These are phyloP conservation scores for Monilinia fructicola DNA, from an alignment of 2,329 filamentous ascomycete genomes.

Conservation along the genomic window DNA sequence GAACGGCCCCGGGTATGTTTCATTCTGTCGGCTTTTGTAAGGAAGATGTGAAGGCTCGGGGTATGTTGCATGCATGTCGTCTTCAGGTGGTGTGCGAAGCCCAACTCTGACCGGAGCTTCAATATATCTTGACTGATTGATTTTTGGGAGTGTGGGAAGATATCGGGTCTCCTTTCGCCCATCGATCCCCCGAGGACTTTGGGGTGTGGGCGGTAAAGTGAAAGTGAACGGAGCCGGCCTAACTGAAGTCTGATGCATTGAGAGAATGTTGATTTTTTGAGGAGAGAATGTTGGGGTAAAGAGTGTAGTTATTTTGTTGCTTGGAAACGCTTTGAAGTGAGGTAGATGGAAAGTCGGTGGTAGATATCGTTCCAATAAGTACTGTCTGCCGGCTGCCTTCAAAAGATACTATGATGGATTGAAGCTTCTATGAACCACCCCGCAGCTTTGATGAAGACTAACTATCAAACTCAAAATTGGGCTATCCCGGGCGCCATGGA, in stretches of 20 bases:
- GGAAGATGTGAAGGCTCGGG: slow-evolving; percentile 48
- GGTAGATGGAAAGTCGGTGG: neutral
- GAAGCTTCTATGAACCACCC: neutral
- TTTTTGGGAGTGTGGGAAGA: slow-evolving; percentile 26
- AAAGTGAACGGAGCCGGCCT: slow-evolving; percentile 39
- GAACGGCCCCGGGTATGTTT: slow-evolving; percentile 33
- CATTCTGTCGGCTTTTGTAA: slow-evolving; percentile 47
- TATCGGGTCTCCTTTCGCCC: slow-evolving; percentile 31
- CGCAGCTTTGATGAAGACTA: neutral
- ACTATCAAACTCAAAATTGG: neutral
- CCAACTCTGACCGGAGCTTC: slow-evolving; percentile 41
- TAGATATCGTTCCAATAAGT: neutral
- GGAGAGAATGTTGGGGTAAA: too few relatives aligned
- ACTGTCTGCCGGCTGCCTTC: too few relatives aligned
- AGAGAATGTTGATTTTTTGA: too few relatives aligned
- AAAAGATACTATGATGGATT: too few relatives aligned
- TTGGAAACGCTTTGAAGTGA: neutral
- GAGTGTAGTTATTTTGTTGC: slow-evolving; percentile 7
- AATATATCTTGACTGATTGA: slow-evolving; percentile 29
- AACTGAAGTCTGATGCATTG: slow-evolving; percentile 41
- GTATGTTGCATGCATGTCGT: slow-evolving; percentile 54
- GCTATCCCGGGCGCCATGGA: neutral
- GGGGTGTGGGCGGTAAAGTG: slow-evolving; percentile 30
- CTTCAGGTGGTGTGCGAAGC: slow-evolving; percentile 52
- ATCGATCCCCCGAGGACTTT: slow-evolving; percentile 29